phyloP scores from a whole-genome alignment of 345 rosid genomes.

The Rubroshorea leprosula region DNA sequence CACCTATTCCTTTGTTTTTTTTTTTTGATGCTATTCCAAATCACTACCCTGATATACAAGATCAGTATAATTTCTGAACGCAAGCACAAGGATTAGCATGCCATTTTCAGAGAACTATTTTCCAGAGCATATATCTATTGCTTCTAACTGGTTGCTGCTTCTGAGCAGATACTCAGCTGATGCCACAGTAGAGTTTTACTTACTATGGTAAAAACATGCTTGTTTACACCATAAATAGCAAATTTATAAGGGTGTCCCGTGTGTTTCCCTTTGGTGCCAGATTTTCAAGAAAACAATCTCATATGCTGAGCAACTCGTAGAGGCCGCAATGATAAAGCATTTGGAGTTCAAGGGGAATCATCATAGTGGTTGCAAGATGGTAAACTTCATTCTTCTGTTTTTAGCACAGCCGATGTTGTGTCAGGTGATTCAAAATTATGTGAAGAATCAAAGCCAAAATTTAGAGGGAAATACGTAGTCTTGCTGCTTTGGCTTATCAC shows the following conservation, averaged over 20 bases:
- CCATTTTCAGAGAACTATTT: slow-evolving; percentile 33
- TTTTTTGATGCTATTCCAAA: too few relatives aligned
- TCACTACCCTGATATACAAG: too few relatives aligned
- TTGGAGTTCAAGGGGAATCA: slow-evolving; percentile 85
- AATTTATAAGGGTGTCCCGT: too few relatives aligned
- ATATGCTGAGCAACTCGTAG: slow-evolving; percentile 51
- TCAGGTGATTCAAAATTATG: slow-evolving; percentile 34
- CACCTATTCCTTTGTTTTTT: too few relatives aligned
- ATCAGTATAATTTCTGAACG: too few relatives aligned
- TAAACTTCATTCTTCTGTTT: slow-evolving; percentile 79
- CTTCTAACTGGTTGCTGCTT: slow-evolving; percentile 58
- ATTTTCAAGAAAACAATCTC: too few relatives aligned
- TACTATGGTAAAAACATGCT: slow-evolving; percentile 74
- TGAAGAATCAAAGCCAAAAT: slow-evolving; percentile 69
- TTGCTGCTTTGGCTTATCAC: background rate
- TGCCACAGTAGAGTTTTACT: slow-evolving; percentile 73
- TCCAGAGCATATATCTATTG: slow-evolving; percentile 84
- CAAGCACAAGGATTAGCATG: too few relatives aligned
- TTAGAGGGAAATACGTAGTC: slow-evolving; percentile 81
- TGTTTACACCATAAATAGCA: too few relatives aligned
- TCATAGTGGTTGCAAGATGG: slow-evolving; percentile 82
- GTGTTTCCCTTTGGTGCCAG: too few relatives aligned
- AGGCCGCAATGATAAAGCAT: slow-evolving; percentile 61
- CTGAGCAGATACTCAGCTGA: slow-evolving; percentile 88
- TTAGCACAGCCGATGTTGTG: slow-evolving; percentile 49